Base-by-base conservation (phyloP, 306 rosid species). In the Quercus ilex region DNA sequence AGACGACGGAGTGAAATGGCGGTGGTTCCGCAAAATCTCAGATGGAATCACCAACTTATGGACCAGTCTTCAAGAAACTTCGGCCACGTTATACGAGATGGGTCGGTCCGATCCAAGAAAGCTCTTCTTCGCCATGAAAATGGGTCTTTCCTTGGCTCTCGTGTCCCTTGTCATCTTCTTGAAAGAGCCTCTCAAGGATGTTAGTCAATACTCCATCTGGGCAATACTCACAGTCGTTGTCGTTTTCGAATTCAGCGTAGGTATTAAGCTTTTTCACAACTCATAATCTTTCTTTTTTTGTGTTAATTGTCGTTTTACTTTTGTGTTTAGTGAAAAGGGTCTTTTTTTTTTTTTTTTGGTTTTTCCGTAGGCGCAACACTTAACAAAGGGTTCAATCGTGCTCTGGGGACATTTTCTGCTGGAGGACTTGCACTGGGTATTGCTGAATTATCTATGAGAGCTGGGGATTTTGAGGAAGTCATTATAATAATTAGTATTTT, bases 231-330 rank as follows among this genome's bases (percentile, higher is more conserved):
- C 97, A 0, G 92, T 92, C 17, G 90, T 92, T 0, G 94, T 92
- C 9, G 94, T 92, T 43, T 92, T 92, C 55, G 97, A 92, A 79
- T 92, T 87, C 83, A 92, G 94, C 89, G 77, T 92, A 18, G 97
- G 97, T 91, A 90, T 38, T 80, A 23, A 8, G 46, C 46, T 17
- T 43, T 49, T 11, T 49, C 17, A 49, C 17, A 41, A 41, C 46
- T 41, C 53, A 49, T 13, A 49, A 3, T 13, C 52, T 46, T 5
- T 6, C 31, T 30, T 35, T 4, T 4, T 35, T 46, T 12, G 33
- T 3, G 33, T 43, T 33, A 35, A 30, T 65, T 65, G n/a, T 31
- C 21, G 71, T 71, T 76, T 64, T 46, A 4, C 56, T 59, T 11
- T 74, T 3, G 51, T 56, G 17, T 62, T 72, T 17, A 20, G 74